Conservation (phyloP, 2,329 filamentous ascomycete species). For the Tolypocladium tropicale region DNA sequence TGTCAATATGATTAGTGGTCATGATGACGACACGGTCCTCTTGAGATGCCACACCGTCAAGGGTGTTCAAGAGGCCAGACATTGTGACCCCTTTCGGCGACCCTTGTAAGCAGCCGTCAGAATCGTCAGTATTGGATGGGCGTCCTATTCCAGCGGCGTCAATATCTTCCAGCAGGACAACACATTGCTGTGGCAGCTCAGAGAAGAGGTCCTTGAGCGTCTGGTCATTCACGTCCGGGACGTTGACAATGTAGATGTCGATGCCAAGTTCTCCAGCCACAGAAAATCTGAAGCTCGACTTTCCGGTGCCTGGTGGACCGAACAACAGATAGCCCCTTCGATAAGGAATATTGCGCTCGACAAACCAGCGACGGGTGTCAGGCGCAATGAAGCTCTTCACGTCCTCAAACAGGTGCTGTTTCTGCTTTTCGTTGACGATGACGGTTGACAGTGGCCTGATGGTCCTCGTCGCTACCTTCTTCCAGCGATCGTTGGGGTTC, state of each 20-base stretch:
- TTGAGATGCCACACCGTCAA: conserved; percentile 11
- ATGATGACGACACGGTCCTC: conserved; percentile 14
- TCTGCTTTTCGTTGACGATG: conserved; percentile 7
- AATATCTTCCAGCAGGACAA: conserved; percentile 30
- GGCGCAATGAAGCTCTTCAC: conserved; percentile 24
- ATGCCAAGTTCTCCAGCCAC: conserved; percentile 23
- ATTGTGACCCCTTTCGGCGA: conserved; percentile 5
- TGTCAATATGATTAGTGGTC: conserved; percentile 13
- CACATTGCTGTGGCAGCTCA: conserved; percentile 21
- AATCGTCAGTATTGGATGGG: background rate
- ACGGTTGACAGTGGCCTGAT: conserved; percentile 11
- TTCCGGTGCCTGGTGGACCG: conserved; percentile 27
- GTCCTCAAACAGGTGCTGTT: conserved; percentile 17
- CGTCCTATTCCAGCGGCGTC: conserved; percentile 14
- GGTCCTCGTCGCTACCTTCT: conserved; percentile 8
- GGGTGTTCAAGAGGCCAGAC: conserved; percentile 12
- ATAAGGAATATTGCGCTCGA: conserved; percentile 16
- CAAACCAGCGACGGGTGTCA: conserved; percentile 18
- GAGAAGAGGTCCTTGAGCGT: conserved; percentile 18
- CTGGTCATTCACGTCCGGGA: conserved; percentile 18
- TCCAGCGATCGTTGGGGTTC: conserved; percentile 13
- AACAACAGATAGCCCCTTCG: conserved; percentile 27
- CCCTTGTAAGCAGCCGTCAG: background rate
- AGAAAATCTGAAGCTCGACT: conserved; percentile 25
- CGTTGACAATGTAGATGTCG: conserved; percentile 25